Conservation (phyloP, 805 yeast species). For the Zygosaccharomyces rouxii region DNA sequence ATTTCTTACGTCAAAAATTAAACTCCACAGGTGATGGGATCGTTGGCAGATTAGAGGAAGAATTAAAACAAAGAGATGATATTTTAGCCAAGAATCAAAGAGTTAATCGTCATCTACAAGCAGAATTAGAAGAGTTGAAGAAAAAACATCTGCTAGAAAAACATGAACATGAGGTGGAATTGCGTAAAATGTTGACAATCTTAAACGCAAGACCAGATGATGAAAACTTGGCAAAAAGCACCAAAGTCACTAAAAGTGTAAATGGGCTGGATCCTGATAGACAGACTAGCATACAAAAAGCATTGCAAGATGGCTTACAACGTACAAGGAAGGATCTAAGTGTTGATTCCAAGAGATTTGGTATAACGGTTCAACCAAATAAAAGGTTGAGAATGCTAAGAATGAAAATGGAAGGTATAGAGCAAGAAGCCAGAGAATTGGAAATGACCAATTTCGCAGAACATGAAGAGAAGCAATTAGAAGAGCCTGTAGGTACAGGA, state of each 20-base stretch:
- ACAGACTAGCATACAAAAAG: slow-evolving; percentile 28
- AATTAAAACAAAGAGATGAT: slow-evolving; percentile 64
- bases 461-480: slow-evolving; percentile 21
- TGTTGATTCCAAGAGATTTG: slow-evolving; percentile 38
- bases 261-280: slow-evolving; percentile 28
- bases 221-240: slow-evolving; percentile 14
- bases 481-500: slow-evolving; percentile 33
- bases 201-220: slow-evolving; percentile 44
- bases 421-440: slow-evolving; percentile 75
- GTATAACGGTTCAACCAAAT: slow-evolving; percentile 61
- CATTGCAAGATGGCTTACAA: slow-evolving; percentile 34
- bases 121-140: slow-evolving; percentile 66
- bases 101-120: slow-evolving; percentile 53
- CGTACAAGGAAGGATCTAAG: slow-evolving; percentile 39
- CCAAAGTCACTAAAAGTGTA: slow-evolving; percentile 7
- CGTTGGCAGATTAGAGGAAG: slow-evolving; percentile 61
- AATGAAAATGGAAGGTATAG: slow-evolving; percentile 80
- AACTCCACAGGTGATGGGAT: slow-evolving; percentile 79
- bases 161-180: slow-evolving; percentile 71
- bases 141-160: slow-evolving; percentile 56
- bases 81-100: slow-evolving; percentile 62
- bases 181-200: slow-evolving; percentile 66
- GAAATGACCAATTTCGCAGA: slow-evolving; percentile 82
- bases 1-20: slow-evolving; percentile 61
- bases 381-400: slow-evolving; percentile 68